A percentile compares a stretch with the other conserved stretches of the same genome.
phyloP scores from a whole-genome alignment of 2,329 filamentous ascomycete species.

The Colletotrichum musae region DNA sequence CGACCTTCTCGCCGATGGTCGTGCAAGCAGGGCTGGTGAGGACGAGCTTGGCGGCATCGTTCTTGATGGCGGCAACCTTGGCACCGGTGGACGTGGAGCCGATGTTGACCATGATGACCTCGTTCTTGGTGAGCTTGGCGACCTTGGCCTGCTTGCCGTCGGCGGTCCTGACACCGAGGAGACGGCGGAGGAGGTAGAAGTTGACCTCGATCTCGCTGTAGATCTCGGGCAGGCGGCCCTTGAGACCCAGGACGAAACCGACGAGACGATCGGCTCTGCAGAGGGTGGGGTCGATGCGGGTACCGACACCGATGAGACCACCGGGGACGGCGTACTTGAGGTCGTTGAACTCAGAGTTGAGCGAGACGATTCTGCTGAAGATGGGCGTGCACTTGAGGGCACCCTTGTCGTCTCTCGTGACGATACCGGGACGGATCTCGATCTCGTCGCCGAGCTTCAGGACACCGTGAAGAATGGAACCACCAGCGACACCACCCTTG shows the following conservation, averaged over 20 bases:
- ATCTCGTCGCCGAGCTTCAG: constrained; percentile 98
- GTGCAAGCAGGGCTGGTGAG: constrained; percentile 96
- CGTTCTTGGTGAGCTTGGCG: constrained; percentile 97
- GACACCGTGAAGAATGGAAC: constrained; percentile 95
- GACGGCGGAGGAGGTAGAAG: constrained; percentile 95
- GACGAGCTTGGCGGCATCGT: constrained; percentile 95
- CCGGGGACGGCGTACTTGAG: constrained; percentile 98
- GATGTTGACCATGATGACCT: constrained; percentile 99
- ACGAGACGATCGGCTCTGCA: constrained; percentile 99
- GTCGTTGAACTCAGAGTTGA: constrained; percentile 97
- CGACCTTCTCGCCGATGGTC: constrained; percentile 98
- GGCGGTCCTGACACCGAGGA: constrained; percentile 96
- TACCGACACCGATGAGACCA: constrained; percentile 98
- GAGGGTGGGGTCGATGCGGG: constrained; percentile 95
- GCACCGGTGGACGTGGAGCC: constrained; percentile 97
- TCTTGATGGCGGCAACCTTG: constrained; percentile 97
- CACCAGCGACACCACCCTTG: constrained; percentile 98
- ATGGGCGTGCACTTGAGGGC: constrained; percentile 97
- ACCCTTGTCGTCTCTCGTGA: constrained; percentile 93
- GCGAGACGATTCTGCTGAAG: constrained; percentile 92
- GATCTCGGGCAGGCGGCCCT: constrained; percentile 93
- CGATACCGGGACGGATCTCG: constrained; percentile 98
- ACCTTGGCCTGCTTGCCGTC: constrained; percentile 99
- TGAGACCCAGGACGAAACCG: constrained; percentile 95
- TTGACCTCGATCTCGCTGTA: constrained; percentile 99